Conservation (phyloP, 2,329 filamentous ascomycete species). For the Hymenoscyphus fructigenus region DNA sequence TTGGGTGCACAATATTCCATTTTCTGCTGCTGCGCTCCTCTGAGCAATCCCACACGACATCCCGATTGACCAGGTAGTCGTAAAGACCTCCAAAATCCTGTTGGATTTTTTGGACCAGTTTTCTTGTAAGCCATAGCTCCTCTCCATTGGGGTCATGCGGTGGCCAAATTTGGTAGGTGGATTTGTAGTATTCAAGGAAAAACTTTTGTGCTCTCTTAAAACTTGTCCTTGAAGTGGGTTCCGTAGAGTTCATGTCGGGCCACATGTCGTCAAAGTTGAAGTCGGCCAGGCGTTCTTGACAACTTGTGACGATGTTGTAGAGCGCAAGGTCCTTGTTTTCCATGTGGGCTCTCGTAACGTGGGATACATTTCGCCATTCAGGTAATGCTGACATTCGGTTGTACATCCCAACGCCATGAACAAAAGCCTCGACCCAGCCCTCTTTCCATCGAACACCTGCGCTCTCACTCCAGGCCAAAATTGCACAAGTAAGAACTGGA, state of each 20-base stretch:
- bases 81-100: conserved; percentile 68
- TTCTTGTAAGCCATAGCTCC: conserved; percentile 61
- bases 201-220: conserved; percentile 62
- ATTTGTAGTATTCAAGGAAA: conserved; percentile 56
- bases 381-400: conserved; percentile 48
- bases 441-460: conserved; percentile 60
- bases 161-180: conserved; percentile 61
- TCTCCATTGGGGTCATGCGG: conserved; percentile 44
- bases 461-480: conserved; percentile 67
- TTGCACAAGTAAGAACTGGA: conserved; percentile 56
- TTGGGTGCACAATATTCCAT: conserved; percentile 59
- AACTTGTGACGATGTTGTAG: conserved; percentile 60
- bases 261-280: conserved; percentile 65
- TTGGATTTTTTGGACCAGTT: conserved; percentile 56
- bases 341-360: conserved; percentile 61
- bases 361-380: conserved; percentile 59
- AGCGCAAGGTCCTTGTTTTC: conserved; percentile 62
- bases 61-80: conserved; percentile 67
- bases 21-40: conserved; percentile 62
- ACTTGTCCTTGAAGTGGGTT: conserved; percentile 42
- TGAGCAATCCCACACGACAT: conserved; percentile 63
- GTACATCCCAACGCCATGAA: conserved; percentile 66
- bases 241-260: conserved; percentile 41
- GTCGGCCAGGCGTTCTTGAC: conserved; percentile 57
- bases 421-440: conserved; percentile 66